Evolutionary conservation across 1,284 basidiomycete species (phyloP).

Genomic region (Crucibulum parvulum): DNA sequence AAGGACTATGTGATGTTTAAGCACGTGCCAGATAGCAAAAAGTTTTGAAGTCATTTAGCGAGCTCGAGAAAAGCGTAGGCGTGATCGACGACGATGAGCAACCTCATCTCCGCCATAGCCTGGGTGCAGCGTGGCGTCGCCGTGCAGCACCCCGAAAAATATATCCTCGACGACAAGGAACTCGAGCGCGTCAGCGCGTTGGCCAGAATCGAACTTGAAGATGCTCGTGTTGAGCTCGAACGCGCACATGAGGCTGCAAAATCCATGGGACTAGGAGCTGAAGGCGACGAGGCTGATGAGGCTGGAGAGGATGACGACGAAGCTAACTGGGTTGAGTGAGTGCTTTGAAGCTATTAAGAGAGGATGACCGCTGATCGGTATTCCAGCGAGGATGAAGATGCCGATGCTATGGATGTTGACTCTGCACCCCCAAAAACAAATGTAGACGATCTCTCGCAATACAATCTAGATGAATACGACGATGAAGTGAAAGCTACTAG

Average conservation of each 20-base stretch:
- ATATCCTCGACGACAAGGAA: constrained; percentile 91
- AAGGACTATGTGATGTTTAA: too few species aligned
- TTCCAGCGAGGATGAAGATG: constrained; percentile 49
- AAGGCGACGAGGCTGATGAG: constrained; percentile 65
- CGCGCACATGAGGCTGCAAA: constrained; percentile 81
- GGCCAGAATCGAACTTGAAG: constrained; percentile 88
- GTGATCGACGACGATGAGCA: constrained; percentile 56
- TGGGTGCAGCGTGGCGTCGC: constrained; percentile 90
- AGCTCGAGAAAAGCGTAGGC: too few species aligned
- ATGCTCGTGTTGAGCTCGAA: constrained; percentile 87
- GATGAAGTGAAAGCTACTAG: constrained; percentile 77
- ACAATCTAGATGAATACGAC: constrained; percentile 95
- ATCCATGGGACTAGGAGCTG: constrained; percentile 68
- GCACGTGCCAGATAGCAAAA: not conserved
- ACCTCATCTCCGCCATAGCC: constrained; percentile 67
- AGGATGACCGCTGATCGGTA: constrained; percentile 27
- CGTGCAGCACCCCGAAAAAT: constrained; percentile 82
- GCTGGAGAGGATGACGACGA: constrained; percentile 58
- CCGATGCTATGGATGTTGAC: constrained; percentile 76
- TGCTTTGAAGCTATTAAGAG: constrained; percentile 28
- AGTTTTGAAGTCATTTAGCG: not conserved
- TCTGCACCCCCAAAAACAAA: constrained; percentile 49
- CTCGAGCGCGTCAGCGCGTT: constrained; percentile 90
- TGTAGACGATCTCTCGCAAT: constrained; percentile 86
- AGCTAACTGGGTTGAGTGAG: constrained; percentile 85